Conservation (phyloP, 306 rosid genomes). For the Gillenia trifoliata region DNA sequence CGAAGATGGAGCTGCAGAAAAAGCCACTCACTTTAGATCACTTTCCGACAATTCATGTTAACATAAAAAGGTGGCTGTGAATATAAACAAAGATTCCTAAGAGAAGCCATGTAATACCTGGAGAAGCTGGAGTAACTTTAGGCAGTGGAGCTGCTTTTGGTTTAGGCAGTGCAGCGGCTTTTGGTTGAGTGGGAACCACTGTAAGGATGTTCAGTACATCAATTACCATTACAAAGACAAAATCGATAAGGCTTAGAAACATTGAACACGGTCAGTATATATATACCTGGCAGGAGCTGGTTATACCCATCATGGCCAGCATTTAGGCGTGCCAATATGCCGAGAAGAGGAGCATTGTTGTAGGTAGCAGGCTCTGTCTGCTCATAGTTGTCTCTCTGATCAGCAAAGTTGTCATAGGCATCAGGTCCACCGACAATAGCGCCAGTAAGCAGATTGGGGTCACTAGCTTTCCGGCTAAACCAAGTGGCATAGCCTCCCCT, state of each 20-base stretch:
- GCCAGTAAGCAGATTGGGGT: slow-evolving; percentile 79
- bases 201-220: slow-evolving; percentile 10
- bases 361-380: slow-evolving; percentile 99
- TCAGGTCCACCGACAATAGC: slow-evolving; percentile 98
- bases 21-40: slow-evolving; percentile 20
- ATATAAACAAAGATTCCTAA: not conserved
- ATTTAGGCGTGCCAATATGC: slow-evolving; percentile 69
- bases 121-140: slow-evolving; percentile 52
- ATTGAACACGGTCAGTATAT: not conserved
- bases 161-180: slow-evolving; percentile 37
- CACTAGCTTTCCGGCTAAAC: slow-evolving; percentile 68
- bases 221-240: not conserved
- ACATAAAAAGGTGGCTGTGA: not conserved
- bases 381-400: slow-evolving; percentile 86
- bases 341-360: slow-evolving; percentile 96
- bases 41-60: not conserved
- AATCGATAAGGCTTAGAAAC: not conserved
- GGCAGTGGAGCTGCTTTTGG: slow-evolving; percentile 42
- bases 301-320: slow-evolving; percentile 61
- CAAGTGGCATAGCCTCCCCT: slow-evolving; percentile 92
- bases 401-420: slow-evolving; percentile 95
- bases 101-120: slow-evolving; percentile 45
- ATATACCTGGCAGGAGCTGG: slow-evolving; percentile 93
- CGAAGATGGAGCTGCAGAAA: slow-evolving; percentile 56
- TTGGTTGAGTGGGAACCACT: slow-evolving; percentile 55